These are phyloP conservation scores for Zasmidium cellare DNA, from an alignment of 2,329 filamentous ascomycete genomes.

Conservation along the genomic window DNA sequence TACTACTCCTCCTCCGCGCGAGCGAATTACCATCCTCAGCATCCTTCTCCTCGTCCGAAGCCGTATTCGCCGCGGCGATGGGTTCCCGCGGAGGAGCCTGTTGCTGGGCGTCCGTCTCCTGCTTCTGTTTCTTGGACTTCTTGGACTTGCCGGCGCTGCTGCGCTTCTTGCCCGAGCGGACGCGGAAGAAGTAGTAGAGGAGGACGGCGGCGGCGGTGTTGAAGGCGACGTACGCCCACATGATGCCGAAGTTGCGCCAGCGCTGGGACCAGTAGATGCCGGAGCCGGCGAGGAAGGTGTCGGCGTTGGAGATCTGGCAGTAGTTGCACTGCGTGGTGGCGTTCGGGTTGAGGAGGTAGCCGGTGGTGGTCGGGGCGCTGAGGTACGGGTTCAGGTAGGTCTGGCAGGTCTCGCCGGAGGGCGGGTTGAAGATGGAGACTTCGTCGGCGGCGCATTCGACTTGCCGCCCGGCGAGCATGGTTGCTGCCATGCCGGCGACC, in stretches of 20 bases:
- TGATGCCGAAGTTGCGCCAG: constrained; percentile 70
- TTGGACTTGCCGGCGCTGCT: constrained; percentile 19
- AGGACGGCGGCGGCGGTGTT: constrained; percentile 61
- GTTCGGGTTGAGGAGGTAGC: constrained; percentile 45
- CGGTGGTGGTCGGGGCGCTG: constrained; percentile 28
- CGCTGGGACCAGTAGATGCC: constrained; percentile 49
- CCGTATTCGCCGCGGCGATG: neutral
- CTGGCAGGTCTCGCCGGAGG: constrained; percentile 42
- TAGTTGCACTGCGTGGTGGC: constrained; percentile 51
- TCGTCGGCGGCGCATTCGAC: constrained; percentile 52
- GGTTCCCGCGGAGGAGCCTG: constrained; percentile 4
- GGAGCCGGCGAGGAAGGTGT: constrained; percentile 48
- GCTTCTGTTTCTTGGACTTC: constrained; percentile 16
- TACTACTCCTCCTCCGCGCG: neutral
- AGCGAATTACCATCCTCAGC: neutral
- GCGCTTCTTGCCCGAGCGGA: constrained; percentile 36
- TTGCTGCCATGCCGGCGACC: constrained; percentile 42
- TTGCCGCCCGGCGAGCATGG: constrained; percentile 44
- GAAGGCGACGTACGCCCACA: constrained; percentile 67
- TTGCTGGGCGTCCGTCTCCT: constrained; percentile 2
- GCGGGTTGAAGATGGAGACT: constrained; percentile 42
- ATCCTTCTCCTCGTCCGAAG: neutral
- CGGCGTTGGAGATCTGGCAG: constrained; percentile 48
- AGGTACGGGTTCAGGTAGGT: constrained; percentile 49
- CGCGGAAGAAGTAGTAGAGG: constrained; percentile 64